Evolutionary conservation across 1,284 basidiomycete species (phyloP), one percentile per base, ranked within the genome.

Genomic region (Somion occarium): DNA sequence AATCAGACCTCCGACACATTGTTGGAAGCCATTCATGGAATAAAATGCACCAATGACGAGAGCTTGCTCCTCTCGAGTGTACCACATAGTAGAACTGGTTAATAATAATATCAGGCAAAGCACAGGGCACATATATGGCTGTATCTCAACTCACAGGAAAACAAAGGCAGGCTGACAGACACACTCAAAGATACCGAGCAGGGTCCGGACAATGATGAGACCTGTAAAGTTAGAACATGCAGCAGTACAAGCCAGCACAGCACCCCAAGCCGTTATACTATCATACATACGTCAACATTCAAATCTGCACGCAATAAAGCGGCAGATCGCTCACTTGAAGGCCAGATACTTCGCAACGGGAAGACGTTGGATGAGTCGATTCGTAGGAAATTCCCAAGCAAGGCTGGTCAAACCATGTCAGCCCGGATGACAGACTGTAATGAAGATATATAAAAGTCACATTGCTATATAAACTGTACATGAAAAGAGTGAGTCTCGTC

Each of bases 1-100:
- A 46, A 78, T 73, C 24, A 78, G 58, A 19, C 76, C 76, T 24
- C 75, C 76, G n/a, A 79, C 72, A 48, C 72, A 76, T 56, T 76
- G 75, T 56, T 78, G 76, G 56, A 78, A 73, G 5, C 75, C 76
- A 55, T 78, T 78, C 74, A 76, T 76, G 3, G 73, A 73, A 56
- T 78, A 77, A 55, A 76, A 76, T 12, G 72, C 63, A 2, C 74
- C 73, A 48, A 77, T 76, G 20, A 74, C 71, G n/a, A 75, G 63
- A 3, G 72, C 73, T 55, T 79, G 77, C 54, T 78, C 76, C 24
- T 73, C 73, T 26, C 75, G 70, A 12, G 70, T 75, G 56, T 76
- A 78, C 74, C 75, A 78, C 75, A 78, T 77, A 9, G 75, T 75
- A 3, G 76, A 74, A 45, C 72, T 73, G 39, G 13, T 7, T 43